Conservation (phyloP, 164 flowering plant species). For the Nymphaea colorata region DNA sequence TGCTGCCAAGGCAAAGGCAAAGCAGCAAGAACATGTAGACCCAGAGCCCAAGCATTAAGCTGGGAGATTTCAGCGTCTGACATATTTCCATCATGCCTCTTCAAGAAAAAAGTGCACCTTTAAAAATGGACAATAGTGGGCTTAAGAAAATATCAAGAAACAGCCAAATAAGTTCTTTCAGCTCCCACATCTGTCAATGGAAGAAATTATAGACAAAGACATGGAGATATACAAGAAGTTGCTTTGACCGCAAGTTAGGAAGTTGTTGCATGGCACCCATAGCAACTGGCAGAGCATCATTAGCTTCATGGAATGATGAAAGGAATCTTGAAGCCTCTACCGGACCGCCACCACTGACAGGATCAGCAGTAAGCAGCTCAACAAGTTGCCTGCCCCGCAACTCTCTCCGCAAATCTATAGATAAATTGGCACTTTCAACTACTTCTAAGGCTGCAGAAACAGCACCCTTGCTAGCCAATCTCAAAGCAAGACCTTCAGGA, state of each 20-base stretch:
- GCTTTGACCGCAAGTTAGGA: constrained; percentile 89
- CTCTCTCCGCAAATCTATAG: constrained; percentile 86
- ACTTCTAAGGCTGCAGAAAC: constrained; percentile 98
- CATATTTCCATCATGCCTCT: constrained; percentile 77
- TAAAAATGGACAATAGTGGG: not conserved
- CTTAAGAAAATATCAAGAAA: not conserved
- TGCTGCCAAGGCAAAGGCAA: constrained; percentile 99
- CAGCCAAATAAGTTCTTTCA: no score
- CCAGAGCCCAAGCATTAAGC: constrained; percentile 94
- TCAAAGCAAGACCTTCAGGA: constrained; percentile 95
- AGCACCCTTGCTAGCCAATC: constrained; percentile 95
- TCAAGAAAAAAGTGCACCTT: constrained; percentile 99
- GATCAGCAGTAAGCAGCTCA: constrained; percentile 93
- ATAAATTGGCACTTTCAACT: constrained; percentile 92
- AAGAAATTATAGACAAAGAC: not conserved
- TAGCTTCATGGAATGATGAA: constrained; percentile 80
- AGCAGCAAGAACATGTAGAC: constrained; percentile 87
- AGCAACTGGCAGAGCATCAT: constrained; percentile 97
- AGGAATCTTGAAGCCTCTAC: constrained; percentile 99
- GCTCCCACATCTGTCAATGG: no score
- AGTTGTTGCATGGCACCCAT: constrained; percentile 98
- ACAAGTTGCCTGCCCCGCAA: constrained; percentile 96
- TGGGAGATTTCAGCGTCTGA: constrained; percentile 75
- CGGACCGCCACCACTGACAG: constrained; percentile 96
- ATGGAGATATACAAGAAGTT: constrained; percentile 64